Percentiles rank a stretch among this genome's conserved stretches.
These are phyloP conservation scores for Diaporthe eres DNA, from an alignment of 2,329 filamentous ascomycete species.

Conservation along the genomic window DNA sequence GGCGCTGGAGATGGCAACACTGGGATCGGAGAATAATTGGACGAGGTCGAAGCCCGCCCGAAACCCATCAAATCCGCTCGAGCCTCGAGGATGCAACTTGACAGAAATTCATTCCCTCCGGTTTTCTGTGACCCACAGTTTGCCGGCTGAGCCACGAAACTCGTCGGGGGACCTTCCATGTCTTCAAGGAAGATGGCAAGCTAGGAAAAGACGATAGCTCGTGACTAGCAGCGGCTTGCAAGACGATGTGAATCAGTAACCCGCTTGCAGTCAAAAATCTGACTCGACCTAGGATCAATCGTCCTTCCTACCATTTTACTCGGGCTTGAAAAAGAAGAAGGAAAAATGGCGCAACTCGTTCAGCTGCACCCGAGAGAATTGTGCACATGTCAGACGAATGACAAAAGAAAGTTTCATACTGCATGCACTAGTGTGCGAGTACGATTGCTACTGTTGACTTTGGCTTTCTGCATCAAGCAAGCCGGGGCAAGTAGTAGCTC, in stretches of 20 bases:
- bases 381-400: slow-evolving; percentile 8
- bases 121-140: slow-evolving; percentile 14
- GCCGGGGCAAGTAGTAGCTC: not conserved
- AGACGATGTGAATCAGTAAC: not conserved
- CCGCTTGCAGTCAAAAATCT: not conserved
- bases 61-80: slow-evolving; percentile 7
- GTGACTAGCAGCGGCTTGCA: not conserved
- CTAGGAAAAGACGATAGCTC: not conserved
- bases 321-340: no score
- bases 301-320: not conserved
- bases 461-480: not conserved
- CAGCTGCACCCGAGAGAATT: not conserved
- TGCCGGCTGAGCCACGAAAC: slow-evolving; percentile 1
- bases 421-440: not conserved
- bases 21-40: slow-evolving; percentile 18
- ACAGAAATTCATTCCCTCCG: not conserved
- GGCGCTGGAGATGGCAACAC: slow-evolving; percentile 13
- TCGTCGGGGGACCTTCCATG: not conserved
- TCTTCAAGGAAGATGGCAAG: not conserved
- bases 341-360: not conserved
- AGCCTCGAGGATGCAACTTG: slow-evolving; percentile 6
- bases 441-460: not conserved
- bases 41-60: slow-evolving; percentile 21
- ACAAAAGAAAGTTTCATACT: not conserved
- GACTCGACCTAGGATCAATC: not conserved